Conservation (phyloP, 495 filamentous ascomycete species). For the Echria macrotheca region DNA sequence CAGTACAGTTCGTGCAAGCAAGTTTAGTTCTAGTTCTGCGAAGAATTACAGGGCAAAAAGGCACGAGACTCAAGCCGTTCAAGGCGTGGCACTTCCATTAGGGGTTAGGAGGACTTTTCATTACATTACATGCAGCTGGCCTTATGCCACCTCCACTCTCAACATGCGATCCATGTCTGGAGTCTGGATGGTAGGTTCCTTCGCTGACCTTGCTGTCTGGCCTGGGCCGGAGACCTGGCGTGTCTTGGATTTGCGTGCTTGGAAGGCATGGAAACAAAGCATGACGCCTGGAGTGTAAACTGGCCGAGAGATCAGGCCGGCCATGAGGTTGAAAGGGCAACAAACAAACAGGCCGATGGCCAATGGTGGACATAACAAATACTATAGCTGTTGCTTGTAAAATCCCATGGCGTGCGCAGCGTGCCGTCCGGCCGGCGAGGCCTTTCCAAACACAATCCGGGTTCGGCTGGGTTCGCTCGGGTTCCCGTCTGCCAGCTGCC, state of each 20-base stretch:
- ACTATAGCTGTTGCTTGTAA: neutral
- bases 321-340: neutral
- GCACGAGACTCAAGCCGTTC: neutral
- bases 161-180: slow-evolving; percentile 17
- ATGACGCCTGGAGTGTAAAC: slow-evolving; percentile 6
- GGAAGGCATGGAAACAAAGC: slow-evolving; percentile 15
- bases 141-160: slow-evolving; percentile 18
- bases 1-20: neutral
- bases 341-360: slow-evolving; percentile 6
- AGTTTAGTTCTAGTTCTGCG: too few species aligned
- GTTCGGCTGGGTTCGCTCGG: neutral
- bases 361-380: slow-evolving; percentile 2
- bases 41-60: neutral
- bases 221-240: slow-evolving; percentile 18
- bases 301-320: neutral
- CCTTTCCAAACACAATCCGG: neutral
- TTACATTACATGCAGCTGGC: slow-evolving; percentile 28
- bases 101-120: slow-evolving; percentile 5
- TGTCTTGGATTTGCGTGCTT: slow-evolving; percentile 19
- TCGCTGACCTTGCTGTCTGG: slow-evolving; percentile 8
- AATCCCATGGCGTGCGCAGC: too few species aligned
- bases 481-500: slow-evolving; percentile 3
- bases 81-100: slow-evolving; percentile 9
- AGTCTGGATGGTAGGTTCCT: slow-evolving; percentile 10
- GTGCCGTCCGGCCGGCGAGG: neutral